These are phyloP conservation scores for Phallus indusiatus DNA, from an alignment of 768 basidiomycete species.

Conservation along the genomic window DNA sequence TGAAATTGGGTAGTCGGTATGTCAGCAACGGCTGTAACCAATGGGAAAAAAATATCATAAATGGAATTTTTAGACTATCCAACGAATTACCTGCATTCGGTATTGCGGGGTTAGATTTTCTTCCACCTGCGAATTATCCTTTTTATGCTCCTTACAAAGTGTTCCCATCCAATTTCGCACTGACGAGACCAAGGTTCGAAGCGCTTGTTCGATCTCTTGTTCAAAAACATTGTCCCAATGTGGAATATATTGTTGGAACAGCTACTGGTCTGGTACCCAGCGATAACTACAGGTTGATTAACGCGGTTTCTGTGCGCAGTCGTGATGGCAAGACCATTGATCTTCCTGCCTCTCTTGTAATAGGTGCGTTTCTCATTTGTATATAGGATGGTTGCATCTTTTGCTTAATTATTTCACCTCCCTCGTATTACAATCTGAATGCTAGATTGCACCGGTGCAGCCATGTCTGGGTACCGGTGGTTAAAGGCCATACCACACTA, in stretches of 20 bases:
- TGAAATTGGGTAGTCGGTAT: constrained; percentile 12
- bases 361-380: constrained; percentile 10
- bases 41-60: not conserved
- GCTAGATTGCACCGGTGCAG: constrained; percentile 18
- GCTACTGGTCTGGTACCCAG: constrained; percentile 1
- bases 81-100: not conserved
- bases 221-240: constrained; percentile 10
- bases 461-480: constrained; percentile 14
- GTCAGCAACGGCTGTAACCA: not conserved
- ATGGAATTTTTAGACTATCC: not conserved
- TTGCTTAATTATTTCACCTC: not conserved
- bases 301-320: constrained; percentile 12
- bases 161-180: constrained; percentile 6
- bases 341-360: constrained; percentile 13
- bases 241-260: constrained; percentile 16
- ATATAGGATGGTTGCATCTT: not conserved
- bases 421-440: too few species aligned
- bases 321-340: not conserved
- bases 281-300: not conserved
- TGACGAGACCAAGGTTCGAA: constrained; percentile 12
- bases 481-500: not conserved
- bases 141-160: not conserved
- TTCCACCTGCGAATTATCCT: not conserved
- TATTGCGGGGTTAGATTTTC: not conserved
- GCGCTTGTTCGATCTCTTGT: constrained; percentile 16